These are phyloP conservation scores for Penicillium desertorum DNA, from an alignment of 495 filamentous ascomycete genomes.

Conservation along the genomic window DNA sequence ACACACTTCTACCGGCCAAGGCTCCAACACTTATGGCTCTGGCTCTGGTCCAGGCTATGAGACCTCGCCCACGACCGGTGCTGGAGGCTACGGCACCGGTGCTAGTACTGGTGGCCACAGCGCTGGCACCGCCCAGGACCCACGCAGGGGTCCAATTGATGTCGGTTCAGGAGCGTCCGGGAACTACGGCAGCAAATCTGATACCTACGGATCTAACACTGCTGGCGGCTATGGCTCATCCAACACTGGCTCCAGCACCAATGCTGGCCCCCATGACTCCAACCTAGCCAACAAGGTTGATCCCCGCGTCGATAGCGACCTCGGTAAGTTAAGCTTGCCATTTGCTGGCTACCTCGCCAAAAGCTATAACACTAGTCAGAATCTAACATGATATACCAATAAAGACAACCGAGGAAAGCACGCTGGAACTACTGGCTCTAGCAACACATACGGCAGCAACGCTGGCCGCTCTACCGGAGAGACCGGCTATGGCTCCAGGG, in stretches of 20 bases:
- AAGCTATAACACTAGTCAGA: neutral
- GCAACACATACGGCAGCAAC: no score
- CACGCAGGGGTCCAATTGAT: constrained; percentile 3
- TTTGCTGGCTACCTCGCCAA: no score
- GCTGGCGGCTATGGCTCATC: neutral
- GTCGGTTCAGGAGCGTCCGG: neutral
- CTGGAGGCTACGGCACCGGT: neutral
- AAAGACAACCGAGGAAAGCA: constrained; percentile 4
- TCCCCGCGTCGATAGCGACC: constrained; percentile 43
- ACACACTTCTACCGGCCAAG: constrained; percentile 11
- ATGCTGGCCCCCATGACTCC: constrained; percentile 18
- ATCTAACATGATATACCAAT: neutral
- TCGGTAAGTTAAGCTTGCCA: constrained; percentile 12
- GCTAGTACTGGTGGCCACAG: neutral
- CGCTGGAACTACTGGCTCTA: neutral
- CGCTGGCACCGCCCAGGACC: neutral
- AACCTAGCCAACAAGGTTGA: constrained; percentile 42
- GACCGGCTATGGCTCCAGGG: neutral
- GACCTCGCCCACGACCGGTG: neutral
- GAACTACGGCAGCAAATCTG: neutral
- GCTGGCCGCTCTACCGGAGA: no score
- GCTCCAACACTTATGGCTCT: constrained; percentile 8
- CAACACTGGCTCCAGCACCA: constrained; percentile 14
- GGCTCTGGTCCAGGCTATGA: neutral
- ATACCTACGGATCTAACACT: constrained; percentile 4